Base-by-base conservation (phyloP, 768 basidiomycete genomes). In the Antrodiella citrinella region DNA sequence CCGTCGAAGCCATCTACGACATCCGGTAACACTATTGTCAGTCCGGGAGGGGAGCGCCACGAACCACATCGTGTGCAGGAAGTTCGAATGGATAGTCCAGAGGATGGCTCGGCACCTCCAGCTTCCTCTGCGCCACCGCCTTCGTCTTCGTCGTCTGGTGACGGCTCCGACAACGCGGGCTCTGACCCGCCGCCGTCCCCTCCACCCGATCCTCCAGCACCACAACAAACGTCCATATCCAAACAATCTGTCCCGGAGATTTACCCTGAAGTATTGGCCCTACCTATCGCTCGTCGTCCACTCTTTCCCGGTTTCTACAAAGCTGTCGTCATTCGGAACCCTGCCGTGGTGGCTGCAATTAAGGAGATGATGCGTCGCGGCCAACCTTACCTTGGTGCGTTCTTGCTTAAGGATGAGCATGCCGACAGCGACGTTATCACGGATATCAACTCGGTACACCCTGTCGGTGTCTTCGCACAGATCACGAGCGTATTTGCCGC, bases 221-320 rank as follows among this genome's bases (percentile, higher is more conserved):
- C 62, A 22, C 62, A 70, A 1, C 65, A 69, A 4, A 74, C 76
- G 24, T 73, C 85, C 19, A 85, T 91, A 57, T 83, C 91, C 3
- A 91, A 89, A 57, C 89, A 88, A 51, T 83, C 86, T 13, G 84
- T 96, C 3, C 93, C 94, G 0, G 91, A 92, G 65, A 62, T 80
- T 51, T 97, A 97, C 66, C 94, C 95, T 1, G 91, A 95, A 63
- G 85, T 97, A 40, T 78, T 98, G 22, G 95, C 94, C 2, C 79
- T 98, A 0, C 95, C 95, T 3, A 97, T 98, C 52, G 92, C 92
- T 25, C 84, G 93, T 40, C 79, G 95, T 15, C 95, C 95, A 1
- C 82, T 97, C 43, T 97, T 97, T 71, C 95, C 95, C 3, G 92
- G 93, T 24, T 96, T 97, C 68, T 97, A 97, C 77, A 96, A 97